Evolutionary conservation across 2,329 filamentous ascomycete genomes (phyloP), one percentile per base, ranked within the genome.

Genomic region (Alternaria sp.): DNA sequence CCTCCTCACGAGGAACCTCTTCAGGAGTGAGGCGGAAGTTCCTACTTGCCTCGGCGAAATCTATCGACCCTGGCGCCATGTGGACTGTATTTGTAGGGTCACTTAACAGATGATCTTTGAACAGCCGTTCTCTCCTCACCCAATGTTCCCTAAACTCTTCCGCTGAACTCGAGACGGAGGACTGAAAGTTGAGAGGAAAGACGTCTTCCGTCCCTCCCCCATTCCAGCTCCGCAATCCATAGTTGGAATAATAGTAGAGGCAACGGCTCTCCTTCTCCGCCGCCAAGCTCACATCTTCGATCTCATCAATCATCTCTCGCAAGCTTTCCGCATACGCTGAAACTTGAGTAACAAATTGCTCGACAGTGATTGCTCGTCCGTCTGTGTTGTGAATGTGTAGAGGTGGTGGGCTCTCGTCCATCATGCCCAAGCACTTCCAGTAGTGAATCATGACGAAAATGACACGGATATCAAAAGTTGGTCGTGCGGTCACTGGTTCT

Each of bases 371-470:
- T 1, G 32, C 32, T 40, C 15, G 32, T 40, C 32, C 2, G 32
- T 40, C 15, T n/a, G 15, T n/a, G 8, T 40, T 40, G 0, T n/a
- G 32, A 40, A 40, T 40, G 15, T 1, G 32, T n/a, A 40, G 2
- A 40, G 32, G 32, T n/a, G 32, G 32, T 40, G 32, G 32, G 4
- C 15, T 40, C 32, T 40, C 8, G 1, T 40, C 32, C 0, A 40
- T n/a, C 32, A 40, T 40, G 7, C 32, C 32, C 32, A 40, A n/a
- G 32, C 32, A 40, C 1, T 40, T 1, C 32, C 32, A 40, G 4
- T 40, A 3, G 1, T 10, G 0, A 2, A 40, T n/a, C 32, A n/a
- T n/a, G 15, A 1, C 32, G 0, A 40, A 1, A 1, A n/a, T n/a
- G 32, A 40, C 1, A 40, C 0, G 15, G 15, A 40, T 40, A 0